These are phyloP conservation scores for Xylariaceae sp. DNA, from an alignment of 2,329 filamentous ascomycete species.

Conservation along the genomic window DNA sequence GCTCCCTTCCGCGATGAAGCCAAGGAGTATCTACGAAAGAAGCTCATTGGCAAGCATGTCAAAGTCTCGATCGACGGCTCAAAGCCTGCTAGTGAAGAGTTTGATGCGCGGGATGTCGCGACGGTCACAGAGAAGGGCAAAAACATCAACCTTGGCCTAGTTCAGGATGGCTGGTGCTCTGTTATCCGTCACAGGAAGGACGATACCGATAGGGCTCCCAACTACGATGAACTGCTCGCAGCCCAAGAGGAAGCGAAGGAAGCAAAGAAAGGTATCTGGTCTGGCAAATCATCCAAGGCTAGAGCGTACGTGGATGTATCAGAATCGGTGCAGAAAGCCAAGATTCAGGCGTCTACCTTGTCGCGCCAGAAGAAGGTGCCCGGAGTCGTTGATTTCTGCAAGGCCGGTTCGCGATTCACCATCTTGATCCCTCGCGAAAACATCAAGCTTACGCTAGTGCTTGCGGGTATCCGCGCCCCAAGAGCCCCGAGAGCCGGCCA, in stretches of 20 bases:
- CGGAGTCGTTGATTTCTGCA: slow-evolving; percentile 93
- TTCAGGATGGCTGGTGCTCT: slow-evolving; percentile 90
- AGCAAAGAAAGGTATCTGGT: slow-evolving; percentile 93
- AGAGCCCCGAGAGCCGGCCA: slow-evolving; percentile 73
- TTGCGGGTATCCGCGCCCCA: slow-evolving; percentile 88
- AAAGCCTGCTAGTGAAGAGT: slow-evolving; percentile 83
- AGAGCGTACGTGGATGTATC: slow-evolving; percentile 87
- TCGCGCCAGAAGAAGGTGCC: slow-evolving; percentile 90
- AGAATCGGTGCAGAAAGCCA: slow-evolving; percentile 89
- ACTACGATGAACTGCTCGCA: slow-evolving; percentile 84
- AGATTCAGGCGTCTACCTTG: slow-evolving; percentile 83
- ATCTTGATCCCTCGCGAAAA: slow-evolving; percentile 88
- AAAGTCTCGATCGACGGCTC: slow-evolving; percentile 85
- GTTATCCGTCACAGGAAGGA: slow-evolving; percentile 95
- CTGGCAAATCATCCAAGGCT: slow-evolving; percentile 76
- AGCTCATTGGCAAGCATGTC: slow-evolving; percentile 92
- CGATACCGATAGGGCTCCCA: slow-evolving; percentile 86
- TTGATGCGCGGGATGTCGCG: slow-evolving; percentile 90
- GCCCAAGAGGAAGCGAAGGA: slow-evolving; percentile 81
- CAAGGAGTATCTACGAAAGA: slow-evolving; percentile 93
- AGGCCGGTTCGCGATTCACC: slow-evolving; percentile 92
- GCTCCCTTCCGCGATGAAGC: slow-evolving; percentile 86
- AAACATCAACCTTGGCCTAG: slow-evolving; percentile 77
- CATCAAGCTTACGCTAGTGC: slow-evolving; percentile 89
- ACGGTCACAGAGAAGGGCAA: slow-evolving; percentile 80